Conservation (phyloP, 73 alveolate genomes). For the Paramecium sonneborni region DNA sequence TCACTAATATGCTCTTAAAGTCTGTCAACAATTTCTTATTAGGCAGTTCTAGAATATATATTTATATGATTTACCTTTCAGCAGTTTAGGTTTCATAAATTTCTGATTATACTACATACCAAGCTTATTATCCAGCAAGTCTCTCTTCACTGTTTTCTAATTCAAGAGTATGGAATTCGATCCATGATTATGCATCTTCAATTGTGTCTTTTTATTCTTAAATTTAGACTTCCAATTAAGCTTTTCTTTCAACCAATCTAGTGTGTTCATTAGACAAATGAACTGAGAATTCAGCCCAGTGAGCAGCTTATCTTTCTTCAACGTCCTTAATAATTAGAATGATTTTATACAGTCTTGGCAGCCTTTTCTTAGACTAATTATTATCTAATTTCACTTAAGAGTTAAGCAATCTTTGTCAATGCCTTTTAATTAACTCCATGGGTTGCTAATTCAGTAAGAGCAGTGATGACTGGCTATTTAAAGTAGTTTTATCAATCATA, state of each 20-base stretch:
- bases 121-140: constrained; percentile 41
- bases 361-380: constrained; percentile 22
- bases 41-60: constrained; percentile 8
- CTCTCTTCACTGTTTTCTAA: constrained; percentile 33
- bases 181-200: constrained; percentile 50
- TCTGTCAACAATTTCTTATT: constrained; percentile 50
- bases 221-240: constrained; percentile 38
- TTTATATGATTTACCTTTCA: background rate
- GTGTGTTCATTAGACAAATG: constrained; percentile 48
- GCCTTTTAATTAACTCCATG: constrained; percentile 60
- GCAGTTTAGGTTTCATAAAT: constrained; percentile 46
- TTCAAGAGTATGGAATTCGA: constrained; percentile 62
- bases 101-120: constrained; percentile 19
- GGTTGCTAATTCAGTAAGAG: constrained; percentile 40
- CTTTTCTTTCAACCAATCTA: constrained; percentile 53
- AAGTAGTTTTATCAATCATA: background rate
- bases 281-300: constrained; percentile 57
- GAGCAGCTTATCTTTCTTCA: constrained; percentile 55
- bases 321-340: background rate
- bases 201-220: constrained; percentile 48
- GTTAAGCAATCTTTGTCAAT: constrained; percentile 43
- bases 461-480: constrained; percentile 50
- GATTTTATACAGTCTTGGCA: background rate
- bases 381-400: constrained; percentile 48
- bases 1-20: constrained; percentile 62